Evolutionary conservation across 2,329 filamentous ascomycete genomes (phyloP), one percentile per base, ranked within the genome.

Genomic region (Alternaria burnsii): DNA sequence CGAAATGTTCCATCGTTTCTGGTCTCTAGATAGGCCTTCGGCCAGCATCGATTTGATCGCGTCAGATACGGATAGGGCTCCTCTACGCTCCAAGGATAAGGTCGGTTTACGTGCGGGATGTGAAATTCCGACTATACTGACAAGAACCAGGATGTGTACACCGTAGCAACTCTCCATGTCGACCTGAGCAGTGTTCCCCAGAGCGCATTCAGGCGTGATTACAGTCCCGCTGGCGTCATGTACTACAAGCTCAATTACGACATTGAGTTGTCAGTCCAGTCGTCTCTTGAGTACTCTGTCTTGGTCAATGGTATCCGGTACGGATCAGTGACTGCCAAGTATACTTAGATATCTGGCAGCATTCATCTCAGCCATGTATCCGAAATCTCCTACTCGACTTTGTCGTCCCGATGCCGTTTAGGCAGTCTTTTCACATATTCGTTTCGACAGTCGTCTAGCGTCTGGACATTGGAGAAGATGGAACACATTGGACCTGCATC

Each of bases 201-300:
- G 5, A n/a, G 11, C 2, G 30, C 30, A 9, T 12, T 32, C 30
- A 32, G 0, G 30, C 30, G 9, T 12, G 2, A 12, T 3, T 32
- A 4, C 30, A 32, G 30, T 12, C 30, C 30, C 4, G 3, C 30
- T 32, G 11, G 30, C 4, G 30, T 9, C 30, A 12, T 12, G 9
- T 74, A 68, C 51, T 20, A 61, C 18, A 0, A 9, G 0, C 11
- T 71, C 0, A 0, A 16, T 0, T 60, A 28, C 24, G 7, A 40
- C 0, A 20, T 73, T 5, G 36, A 70, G 14, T 66, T 75, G 7
- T 57, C 54, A 0, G 26, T 71, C 0, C 63, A 71, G 46, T 66
- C 69, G 2, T 30, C 58, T 7, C n/a, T 75, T 4, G 66, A 73
- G 20, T 73, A 59, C 52, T 68, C 54, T 0, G 1, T 71, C 0